Evolutionary conservation across 139 green algal genomes (phyloP).

Genomic region (Picochlorum sp.): DNA sequence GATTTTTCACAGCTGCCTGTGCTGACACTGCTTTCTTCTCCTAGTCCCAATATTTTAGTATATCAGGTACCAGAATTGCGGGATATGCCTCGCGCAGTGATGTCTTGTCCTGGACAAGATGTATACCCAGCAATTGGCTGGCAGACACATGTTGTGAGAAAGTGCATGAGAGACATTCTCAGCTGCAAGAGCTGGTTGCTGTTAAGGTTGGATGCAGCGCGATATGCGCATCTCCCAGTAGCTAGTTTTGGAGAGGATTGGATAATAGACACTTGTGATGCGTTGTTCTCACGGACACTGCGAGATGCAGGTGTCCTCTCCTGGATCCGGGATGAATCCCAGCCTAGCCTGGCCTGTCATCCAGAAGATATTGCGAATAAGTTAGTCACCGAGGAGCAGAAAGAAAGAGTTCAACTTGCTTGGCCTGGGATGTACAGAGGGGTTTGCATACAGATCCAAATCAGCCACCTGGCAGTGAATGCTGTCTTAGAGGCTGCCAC

Average conservation of each 20-base stretch:
- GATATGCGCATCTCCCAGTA: conserved; percentile 80
- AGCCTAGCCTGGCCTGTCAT: conserved; percentile 7
- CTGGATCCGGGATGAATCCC: conserved; percentile 43
- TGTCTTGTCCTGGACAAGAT: conserved; percentile 10
- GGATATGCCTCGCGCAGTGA: conserved; percentile 53
- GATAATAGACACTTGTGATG: conserved; percentile 59
- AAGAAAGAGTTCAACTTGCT: conserved; percentile 34
- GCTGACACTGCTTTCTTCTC: too few species aligned
- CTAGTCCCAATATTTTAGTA: too few species aligned
- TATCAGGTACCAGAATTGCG: conserved; percentile 49
- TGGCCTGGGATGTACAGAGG: conserved; percentile 71
- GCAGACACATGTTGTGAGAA: conserved; percentile 59
- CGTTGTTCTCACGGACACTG: conserved; percentile 65
- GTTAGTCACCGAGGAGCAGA: conserved; percentile 39
- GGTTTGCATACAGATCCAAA: conserved; percentile 74
- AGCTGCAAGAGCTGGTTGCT: conserved; percentile 9
- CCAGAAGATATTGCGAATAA: conserved; percentile 37
- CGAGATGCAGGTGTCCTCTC: conserved; percentile 65
- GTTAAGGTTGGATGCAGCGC: conserved; percentile 33
- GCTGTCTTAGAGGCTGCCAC: conserved; percentile 35
- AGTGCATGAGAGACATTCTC: conserved; percentile 33
- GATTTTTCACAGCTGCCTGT: too few species aligned
- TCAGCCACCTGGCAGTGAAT: conserved; percentile 76
- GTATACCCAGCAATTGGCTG: conserved; percentile 69
- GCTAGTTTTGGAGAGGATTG: conserved; percentile 66